Conservation (phyloP, 129 eudicot species). For the Tanacetum coccineum region DNA sequence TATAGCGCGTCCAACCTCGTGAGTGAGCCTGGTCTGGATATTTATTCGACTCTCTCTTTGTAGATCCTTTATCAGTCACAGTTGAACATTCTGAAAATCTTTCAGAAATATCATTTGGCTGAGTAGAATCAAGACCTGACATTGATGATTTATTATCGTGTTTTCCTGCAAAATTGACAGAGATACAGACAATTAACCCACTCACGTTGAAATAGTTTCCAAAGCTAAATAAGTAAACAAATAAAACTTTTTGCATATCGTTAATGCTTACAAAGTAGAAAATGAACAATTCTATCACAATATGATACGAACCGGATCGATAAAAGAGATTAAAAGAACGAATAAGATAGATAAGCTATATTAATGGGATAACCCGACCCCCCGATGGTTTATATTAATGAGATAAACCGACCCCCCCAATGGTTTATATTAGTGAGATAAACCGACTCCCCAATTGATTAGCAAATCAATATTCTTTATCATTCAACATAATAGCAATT, state of each 20-base stretch:
- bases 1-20: conserved; percentile 12
- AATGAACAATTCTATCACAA: not conserved
- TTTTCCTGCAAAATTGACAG: conserved; percentile 27
- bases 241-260: not conserved
- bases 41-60: conserved; percentile 17
- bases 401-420: too few relatives aligned
- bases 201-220: not conserved
- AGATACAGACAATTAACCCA: not conserved
- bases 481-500: too few relatives aligned
- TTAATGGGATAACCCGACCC: too few relatives aligned
- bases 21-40: conserved; percentile 24
- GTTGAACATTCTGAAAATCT: conserved; percentile 13
- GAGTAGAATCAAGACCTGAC: conserved; percentile 11
- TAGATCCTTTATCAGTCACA: conserved; percentile 14
- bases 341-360: too few relatives aligned
- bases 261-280: not conserved
- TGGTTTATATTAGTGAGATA: too few relatives aligned
- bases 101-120: conserved; percentile 14
- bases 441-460: too few relatives aligned
- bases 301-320: too few relatives aligned
- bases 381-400: too few relatives aligned
- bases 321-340: too few relatives aligned
- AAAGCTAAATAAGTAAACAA: not conserved
- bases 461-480: too few relatives aligned
- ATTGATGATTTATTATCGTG: not conserved